These are phyloP conservation scores for Termitomyces sp. DNA, from an alignment of 768 basidiomycete genomes.

Conservation along the genomic window DNA sequence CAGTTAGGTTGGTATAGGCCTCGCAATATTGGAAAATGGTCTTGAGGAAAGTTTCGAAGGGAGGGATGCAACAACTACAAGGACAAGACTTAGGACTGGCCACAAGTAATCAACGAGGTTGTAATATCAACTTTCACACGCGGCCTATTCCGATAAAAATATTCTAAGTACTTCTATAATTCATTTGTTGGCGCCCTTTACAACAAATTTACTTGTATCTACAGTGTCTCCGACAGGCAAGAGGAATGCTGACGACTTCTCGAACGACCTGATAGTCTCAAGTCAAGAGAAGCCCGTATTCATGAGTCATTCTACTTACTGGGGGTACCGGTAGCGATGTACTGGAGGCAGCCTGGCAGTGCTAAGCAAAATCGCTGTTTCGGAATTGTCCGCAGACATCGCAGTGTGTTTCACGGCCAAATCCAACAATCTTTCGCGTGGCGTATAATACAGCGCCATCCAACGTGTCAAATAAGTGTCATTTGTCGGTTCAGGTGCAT, in stretches of 20 bases:
- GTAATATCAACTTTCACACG: constrained; percentile 15
- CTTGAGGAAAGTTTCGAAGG: neutral
- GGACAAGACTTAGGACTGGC: neutral
- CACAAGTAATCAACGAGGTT: constrained; percentile 11
- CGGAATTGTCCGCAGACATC: constrained; percentile 35
- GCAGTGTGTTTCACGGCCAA: constrained; percentile 55
- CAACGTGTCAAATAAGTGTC: constrained; percentile 63
- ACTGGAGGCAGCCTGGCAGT: constrained; percentile 41
- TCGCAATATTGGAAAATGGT: neutral
- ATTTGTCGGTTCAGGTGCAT: constrained; percentile 55
- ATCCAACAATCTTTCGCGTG: constrained; percentile 48
- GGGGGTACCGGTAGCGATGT: constrained; percentile 65
- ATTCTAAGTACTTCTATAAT: neutral
- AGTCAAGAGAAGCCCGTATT: neutral
- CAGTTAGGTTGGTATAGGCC: constrained; percentile 8
- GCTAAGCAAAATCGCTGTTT: constrained; percentile 37
- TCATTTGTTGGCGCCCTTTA: constrained; percentile 21
- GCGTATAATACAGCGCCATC: constrained; percentile 53
- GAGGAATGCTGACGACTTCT: constrained; percentile 56
- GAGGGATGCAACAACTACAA: constrained; percentile 2
- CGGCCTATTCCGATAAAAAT: constrained; percentile 2
- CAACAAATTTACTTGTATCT: constrained; percentile 26
- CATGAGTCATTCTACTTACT: constrained; percentile 46
- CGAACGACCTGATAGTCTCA: constrained; percentile 38
- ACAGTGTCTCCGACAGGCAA: constrained; percentile 49